A percentile compares a stretch with the other conserved stretches of the same genome.
These are phyloP conservation scores for Phlegmacium glaucopus DNA, from an alignment of 768 basidiomycete genomes.

Conservation along the genomic window DNA sequence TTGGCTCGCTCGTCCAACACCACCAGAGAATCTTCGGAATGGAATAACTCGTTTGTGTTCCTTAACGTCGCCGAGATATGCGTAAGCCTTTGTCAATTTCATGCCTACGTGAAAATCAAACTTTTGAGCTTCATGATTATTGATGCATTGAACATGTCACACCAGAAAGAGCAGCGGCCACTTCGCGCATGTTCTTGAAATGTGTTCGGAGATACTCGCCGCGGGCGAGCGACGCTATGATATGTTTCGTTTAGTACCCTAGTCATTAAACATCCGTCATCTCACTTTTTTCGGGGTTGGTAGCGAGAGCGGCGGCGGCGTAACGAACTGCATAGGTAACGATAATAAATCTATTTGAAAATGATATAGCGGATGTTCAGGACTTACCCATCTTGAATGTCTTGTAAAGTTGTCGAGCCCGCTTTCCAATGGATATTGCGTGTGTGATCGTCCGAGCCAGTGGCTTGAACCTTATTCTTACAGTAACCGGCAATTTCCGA, in stretches of 20 bases:
- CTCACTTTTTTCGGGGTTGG: conserved; percentile 95
- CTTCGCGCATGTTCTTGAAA: conserved; percentile 99
- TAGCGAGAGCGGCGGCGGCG: conserved; percentile 80
- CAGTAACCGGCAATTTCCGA: conserved; percentile 28
- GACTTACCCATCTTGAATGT: conserved; percentile 64
- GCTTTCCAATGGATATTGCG: conserved; percentile 24
- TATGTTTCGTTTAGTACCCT: conserved; percentile 5
- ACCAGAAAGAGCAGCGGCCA: conserved; percentile 92
- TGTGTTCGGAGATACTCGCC: conserved; percentile 98
- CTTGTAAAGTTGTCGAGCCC: conserved; percentile 46
- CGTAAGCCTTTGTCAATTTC: conserved; percentile 91
- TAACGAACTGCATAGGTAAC: conserved; percentile 70
- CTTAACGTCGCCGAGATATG: conserved; percentile 89
- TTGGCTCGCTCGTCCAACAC: conserved; percentile 92
- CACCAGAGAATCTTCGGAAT: conserved; percentile 93
- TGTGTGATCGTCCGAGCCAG: conserved; percentile 15
- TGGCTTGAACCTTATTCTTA: conserved; percentile 47
- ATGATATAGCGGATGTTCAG: conserved; percentile 16
- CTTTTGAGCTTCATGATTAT: neutral
- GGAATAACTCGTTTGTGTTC: conserved; percentile 98
- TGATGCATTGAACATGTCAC: too few species aligned
- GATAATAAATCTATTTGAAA: conserved; percentile 15
- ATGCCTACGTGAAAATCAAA: conserved; percentile 54
- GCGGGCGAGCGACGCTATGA: conserved; percentile 81
- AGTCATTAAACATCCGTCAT: conserved; percentile 13